Evolutionary conservation across 371 early-diverging fungal genomes (phyloP).

Genomic region (Haplosporangium sp.): DNA sequence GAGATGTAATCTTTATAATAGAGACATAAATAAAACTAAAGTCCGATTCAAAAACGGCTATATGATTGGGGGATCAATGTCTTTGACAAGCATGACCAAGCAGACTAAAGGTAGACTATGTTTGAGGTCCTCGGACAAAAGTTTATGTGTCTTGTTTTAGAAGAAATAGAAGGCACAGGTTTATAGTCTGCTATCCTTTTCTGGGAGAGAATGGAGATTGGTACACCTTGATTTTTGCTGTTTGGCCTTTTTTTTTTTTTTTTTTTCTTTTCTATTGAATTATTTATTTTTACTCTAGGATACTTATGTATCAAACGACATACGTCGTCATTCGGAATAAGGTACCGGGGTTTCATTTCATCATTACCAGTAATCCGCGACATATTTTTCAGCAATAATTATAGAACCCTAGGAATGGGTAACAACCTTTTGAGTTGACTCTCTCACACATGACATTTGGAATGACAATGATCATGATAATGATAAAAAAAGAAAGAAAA

Average conservation of each 20-base stretch:
- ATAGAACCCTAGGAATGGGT: background rate
- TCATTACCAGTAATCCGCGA: background rate
- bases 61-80: constrained; percentile 24
- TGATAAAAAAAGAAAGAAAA: background rate
- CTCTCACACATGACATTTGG: too few species aligned
- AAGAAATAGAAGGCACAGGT: too few species aligned
- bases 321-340: constrained; percentile 1
- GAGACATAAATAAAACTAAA: background rate
- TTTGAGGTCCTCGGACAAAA: constrained; percentile 6
- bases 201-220: constrained; percentile 1
- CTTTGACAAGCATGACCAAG: constrained; percentile 21
- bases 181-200: background rate
- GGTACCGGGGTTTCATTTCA: background rate
- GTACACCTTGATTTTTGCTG: constrained; percentile 20
- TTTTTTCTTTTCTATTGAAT: constrained; percentile 7
- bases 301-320: background rate
- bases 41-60: constrained; percentile 5
- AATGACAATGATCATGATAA: background rate
- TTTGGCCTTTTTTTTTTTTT: constrained; percentile 26
- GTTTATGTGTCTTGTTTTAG: too few species aligned
- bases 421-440: too few species aligned
- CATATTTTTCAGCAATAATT: background rate
- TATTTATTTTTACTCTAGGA: background rate
- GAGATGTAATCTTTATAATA: too few species aligned
- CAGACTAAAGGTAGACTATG: background rate